Conservation (phyloP, 768 basidiomycete species). For the Russula griseocarnosa region DNA sequence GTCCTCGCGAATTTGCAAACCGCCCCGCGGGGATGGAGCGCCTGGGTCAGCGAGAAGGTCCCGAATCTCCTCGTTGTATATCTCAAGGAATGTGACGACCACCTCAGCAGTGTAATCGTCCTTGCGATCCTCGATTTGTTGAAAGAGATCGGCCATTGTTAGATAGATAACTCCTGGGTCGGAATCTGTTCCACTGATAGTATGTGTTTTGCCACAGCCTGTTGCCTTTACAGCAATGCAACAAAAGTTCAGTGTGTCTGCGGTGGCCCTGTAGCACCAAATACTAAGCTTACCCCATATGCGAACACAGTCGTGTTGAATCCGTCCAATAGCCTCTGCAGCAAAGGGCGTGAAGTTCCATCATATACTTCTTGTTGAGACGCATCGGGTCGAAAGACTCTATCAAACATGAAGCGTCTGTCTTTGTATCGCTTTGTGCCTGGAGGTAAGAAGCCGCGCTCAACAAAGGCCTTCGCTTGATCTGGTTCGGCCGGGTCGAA, state of each 20-base stretch:
- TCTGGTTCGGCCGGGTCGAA: conserved; percentile 96
- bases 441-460: conserved; percentile 79
- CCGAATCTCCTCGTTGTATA: conserved; percentile 98
- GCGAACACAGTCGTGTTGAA: conserved; percentile 98
- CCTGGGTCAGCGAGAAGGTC: conserved; percentile 83
- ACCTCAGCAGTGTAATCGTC: conserved; percentile 86
- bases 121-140: conserved; percentile 80
- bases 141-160: conserved; percentile 96
- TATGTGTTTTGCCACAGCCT: conserved; percentile 99
- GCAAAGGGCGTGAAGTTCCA: conserved; percentile 77
- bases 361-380: conserved; percentile 86
- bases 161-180: conserved; percentile 95
- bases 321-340: conserved; percentile 84
- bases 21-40: conserved; percentile 65
- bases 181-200: conserved; percentile 85
- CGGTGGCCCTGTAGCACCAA: neutral
- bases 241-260: conserved; percentile 4
- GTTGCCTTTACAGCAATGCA: conserved; percentile 64
- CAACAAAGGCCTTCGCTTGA: conserved; percentile 70
- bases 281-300: conserved; percentile 72
- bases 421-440: conserved; percentile 95
- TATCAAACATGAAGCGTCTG: conserved; percentile 95
- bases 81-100: conserved; percentile 93
- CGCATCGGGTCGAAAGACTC: conserved; percentile 78
- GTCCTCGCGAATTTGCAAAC: conserved; percentile 91